A percentile compares a stretch with the other conserved stretches of the same genome.
These are phyloP conservation scores for Hibiscus trionum DNA, from an alignment of 345 rosid species.

Conservation along the genomic window DNA sequence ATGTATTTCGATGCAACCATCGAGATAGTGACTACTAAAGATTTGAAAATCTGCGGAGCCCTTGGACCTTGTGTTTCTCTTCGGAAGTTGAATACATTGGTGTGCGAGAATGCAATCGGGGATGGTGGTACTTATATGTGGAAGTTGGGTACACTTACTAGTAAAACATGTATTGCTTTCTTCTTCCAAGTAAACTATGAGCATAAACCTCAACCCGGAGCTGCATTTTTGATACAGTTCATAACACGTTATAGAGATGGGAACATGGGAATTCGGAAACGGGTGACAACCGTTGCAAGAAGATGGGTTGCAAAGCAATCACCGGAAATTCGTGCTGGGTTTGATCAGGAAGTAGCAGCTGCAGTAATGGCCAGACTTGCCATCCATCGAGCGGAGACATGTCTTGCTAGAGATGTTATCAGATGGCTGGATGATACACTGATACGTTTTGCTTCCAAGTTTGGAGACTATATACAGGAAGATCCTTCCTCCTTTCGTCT, in stretches of 20 bases:
- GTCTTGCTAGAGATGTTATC: conserved; percentile 67
- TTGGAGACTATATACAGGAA: conserved; percentile 84
- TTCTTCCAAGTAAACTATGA: conserved; percentile 64
- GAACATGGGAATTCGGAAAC: conserved; percentile 52
- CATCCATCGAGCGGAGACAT: conserved; percentile 63
- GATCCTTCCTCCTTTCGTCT: conserved; percentile 89
- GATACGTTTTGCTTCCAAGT: conserved; percentile 63
- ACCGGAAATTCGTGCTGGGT: conserved; percentile 70
- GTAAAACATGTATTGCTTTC: conserved; percentile 78
- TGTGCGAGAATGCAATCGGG: conserved; percentile 63
- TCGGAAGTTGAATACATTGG: conserved; percentile 48
- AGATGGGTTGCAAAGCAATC: conserved; percentile 82
- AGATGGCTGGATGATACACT: conserved; percentile 90
- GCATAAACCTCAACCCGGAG: conserved; percentile 64
- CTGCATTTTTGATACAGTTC: conserved; percentile 86
- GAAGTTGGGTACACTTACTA: conserved; percentile 70
- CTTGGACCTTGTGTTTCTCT: conserved; percentile 93
- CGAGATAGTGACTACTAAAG: conserved; percentile 78
- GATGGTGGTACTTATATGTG: conserved; percentile 76
- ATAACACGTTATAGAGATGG: conserved; percentile 71
- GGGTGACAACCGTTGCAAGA: conserved; percentile 91
- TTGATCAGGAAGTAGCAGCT: conserved; percentile 97
- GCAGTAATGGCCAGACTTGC: conserved; percentile 93
- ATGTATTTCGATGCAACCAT: conserved; percentile 88
- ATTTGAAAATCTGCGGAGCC: conserved; percentile 73